Evolutionary conservation across 140 eudicot species (phyloP).

Genomic region (Cichorium intybus): DNA sequence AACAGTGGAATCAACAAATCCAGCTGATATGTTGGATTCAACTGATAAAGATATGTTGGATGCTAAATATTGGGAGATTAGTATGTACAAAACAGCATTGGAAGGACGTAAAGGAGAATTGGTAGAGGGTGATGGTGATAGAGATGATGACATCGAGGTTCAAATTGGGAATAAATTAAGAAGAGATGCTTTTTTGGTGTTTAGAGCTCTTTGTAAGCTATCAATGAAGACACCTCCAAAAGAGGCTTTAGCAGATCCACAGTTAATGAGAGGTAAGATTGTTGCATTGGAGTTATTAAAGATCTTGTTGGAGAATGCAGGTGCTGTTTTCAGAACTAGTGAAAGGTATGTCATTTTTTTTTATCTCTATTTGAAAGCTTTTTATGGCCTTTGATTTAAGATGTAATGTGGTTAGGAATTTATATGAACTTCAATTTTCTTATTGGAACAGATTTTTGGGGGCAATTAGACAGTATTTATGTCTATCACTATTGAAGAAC

Average conservation of each 20-base stretch:
- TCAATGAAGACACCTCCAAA: conserved; percentile 98
- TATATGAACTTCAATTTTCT: conserved; percentile 2
- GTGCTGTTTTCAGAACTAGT: conserved; percentile 86
- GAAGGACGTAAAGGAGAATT: conserved; percentile 96
- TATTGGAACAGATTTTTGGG: conserved; percentile 77
- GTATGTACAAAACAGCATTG: conserved; percentile 89
- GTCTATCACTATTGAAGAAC: conserved; percentile 89
- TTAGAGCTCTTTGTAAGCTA: conserved; percentile 87
- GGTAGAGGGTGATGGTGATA: conserved; percentile 71
- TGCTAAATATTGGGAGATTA: conserved; percentile 98
- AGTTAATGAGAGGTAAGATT: conserved; percentile 88
- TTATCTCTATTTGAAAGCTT: neutral
- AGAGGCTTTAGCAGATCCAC: conserved; percentile 73
- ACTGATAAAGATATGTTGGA: conserved; percentile 97
- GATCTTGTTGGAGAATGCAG: conserved; percentile 97
- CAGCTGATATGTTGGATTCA: conserved; percentile 92
- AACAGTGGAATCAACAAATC: conserved; percentile 75
- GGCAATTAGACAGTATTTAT: conserved; percentile 92
- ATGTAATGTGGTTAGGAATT: neutral
- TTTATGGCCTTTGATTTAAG: conserved; percentile 1
- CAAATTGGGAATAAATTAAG: conserved; percentile 91
- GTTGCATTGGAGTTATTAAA: conserved; percentile 94
- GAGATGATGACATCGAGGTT: conserved; percentile 86
- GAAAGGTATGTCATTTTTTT: conserved; percentile 60
- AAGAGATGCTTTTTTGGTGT: conserved; percentile 91